Base-by-base conservation (phyloP, 1,284 basidiomycete species). In the Malassezia sympodialis region DNA sequence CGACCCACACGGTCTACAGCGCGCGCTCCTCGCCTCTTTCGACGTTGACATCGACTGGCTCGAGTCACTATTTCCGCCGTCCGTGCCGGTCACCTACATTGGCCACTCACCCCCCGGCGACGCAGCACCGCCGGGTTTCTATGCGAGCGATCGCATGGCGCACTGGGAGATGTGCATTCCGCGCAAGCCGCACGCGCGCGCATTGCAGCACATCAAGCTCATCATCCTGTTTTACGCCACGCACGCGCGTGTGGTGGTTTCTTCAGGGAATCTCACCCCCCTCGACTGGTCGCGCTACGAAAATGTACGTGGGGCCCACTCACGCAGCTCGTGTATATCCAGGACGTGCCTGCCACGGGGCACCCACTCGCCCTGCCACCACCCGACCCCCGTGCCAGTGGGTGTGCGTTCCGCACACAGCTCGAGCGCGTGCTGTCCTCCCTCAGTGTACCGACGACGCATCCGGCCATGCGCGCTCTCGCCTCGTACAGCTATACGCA, bases 261-360 rank as follows among this genome's bases (percentile, higher is more conserved):
- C 68, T 1, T 61, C 58, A 4, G 72, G 67, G 2, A 74, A 74
- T 41, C 44, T 74, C 26, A 61, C 68, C 23, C 60, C 48, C 3
- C 56, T 65, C 26, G 72, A 74, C 55, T 74, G 72, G 72, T 58
- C 64, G 26, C 44, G 59, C 8, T 67, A 68, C 39, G 72, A 74
- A 42, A 74, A 74, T 48, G 63, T 64, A 28, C 56, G 52, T 54
- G 4, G 1, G 3, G 11, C 6, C 15, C 2, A 27, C 57, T 49
- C 10, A 44, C 19, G 5, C 52, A 62, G 60, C 32, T 56, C 15
- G 56, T 58, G 0, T 73, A 55, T 51, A 49, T 73, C 2, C 71
- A 73, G 27, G 71, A 73, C 32, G 72, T 73, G 40, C 68, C 65
- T 4, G 5, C 40, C 3, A 19, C n/a, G 12, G 30, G 11, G 27